These are phyloP conservation scores for Colletotrichum liriopes DNA, from an alignment of 2,329 filamentous ascomycete genomes.

Conservation along the genomic window DNA sequence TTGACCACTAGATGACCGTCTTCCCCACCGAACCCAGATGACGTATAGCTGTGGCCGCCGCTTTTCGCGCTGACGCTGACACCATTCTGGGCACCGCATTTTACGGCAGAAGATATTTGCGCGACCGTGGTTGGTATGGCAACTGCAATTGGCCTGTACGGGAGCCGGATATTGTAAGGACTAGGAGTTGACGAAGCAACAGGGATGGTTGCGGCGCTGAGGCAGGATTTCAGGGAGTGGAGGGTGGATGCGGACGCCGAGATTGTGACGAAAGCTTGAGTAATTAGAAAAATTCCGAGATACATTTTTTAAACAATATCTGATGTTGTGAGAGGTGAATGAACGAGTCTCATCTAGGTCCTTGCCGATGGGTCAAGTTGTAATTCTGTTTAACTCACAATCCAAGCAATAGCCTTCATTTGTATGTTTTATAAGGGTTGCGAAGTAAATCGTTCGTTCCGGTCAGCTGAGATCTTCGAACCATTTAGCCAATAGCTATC, in stretches of 20 bases:
- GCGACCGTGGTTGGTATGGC: conserved; percentile 59
- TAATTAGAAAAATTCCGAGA: neutral
- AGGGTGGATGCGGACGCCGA: neutral
- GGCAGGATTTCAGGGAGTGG: conserved; percentile 42
- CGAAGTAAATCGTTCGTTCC: too few species aligned
- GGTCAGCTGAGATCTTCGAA: neutral
- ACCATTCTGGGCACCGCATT: conserved; percentile 58
- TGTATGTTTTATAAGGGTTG: neutral
- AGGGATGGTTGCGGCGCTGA: conserved; percentile 45
- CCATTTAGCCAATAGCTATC: neutral
- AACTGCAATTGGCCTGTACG: conserved; percentile 59
- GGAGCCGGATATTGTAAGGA: conserved; percentile 52
- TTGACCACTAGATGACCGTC: conserved; percentile 65
- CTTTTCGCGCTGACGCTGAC: conserved; percentile 66
- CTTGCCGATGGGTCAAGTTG: too few species aligned
- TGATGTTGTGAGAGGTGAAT: neutral
- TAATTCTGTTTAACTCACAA: neutral
- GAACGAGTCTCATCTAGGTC: too few species aligned
- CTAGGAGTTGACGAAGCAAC: conserved; percentile 41
- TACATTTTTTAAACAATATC: conserved; percentile 2
- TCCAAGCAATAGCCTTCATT: too few species aligned
- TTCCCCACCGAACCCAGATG: conserved; percentile 63
- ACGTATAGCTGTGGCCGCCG: conserved; percentile 68
- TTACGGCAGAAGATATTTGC: conserved; percentile 63
- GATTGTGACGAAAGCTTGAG: neutral